Base-by-base conservation (phyloP, 2,329 filamentous ascomycete genomes). In the Cladophialophora carrionii region DNA sequence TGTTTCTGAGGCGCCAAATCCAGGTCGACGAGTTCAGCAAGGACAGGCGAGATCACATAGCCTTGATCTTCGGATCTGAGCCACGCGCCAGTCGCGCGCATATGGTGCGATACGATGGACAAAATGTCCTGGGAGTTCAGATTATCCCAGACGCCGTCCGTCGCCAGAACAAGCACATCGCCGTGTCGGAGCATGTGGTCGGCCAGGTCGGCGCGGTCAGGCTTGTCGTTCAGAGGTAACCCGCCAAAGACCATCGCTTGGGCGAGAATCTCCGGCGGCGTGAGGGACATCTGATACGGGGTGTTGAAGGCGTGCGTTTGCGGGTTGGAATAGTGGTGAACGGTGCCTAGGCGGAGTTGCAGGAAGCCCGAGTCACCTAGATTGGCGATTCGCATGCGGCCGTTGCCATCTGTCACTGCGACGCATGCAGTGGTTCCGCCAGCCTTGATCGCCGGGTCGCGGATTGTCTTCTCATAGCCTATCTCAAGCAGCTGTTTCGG, bases 281-380 rank as follows among this genome's bases (percentile, higher is more conserved):
- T 88, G 60, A 96, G 88, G 61, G 92, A 94, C 48, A 99, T 85
- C 77, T 99, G 95, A 75, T 91, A 99, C 0, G 95, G 95, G 0
- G 95, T 98, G 78, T 99, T 99, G 84, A 99, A 99, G 51, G 89
- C 92, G 77, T 99, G 95, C 0, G 92, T 97, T 78, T 99, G 95
- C 26, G 92, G 90, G 55, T 88, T 85, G 1, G 92, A 96, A 74
- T 88, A 89, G 62, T 89, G 86, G 76, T 95, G 89, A 34, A 99
- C 90, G 14, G 90, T 91, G 71, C 94, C 96, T 29, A 91, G 85
- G 14, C 92, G 88, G 66, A 98, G 83, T 67, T 96, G 89, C 62
- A 98, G 84, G 76, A 93, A 98, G 34, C 95, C 95, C 29, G 92
- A 97, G 79, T 99, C 95, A 70, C 95, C 95, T 37, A 99, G 83